These are phyloP conservation scores for Gossypium bickii DNA, from an alignment of 345 rosid genomes.

Conservation along the genomic window DNA sequence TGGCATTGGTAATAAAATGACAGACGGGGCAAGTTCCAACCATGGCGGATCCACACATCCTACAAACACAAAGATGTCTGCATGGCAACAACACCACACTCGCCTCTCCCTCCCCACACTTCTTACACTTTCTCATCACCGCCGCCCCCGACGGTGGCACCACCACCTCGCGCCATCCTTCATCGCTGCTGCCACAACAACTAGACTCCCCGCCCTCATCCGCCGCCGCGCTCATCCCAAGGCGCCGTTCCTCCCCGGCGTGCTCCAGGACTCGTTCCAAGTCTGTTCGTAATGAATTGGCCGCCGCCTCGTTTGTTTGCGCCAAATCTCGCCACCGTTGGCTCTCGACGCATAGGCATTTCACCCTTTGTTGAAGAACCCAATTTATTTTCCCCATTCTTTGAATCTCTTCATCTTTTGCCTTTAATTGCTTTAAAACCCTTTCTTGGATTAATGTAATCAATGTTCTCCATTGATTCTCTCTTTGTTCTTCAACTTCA, in stretches of 20 bases:
- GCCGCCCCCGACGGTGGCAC: conserved; percentile 1
- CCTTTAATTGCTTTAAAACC: conserved; percentile 37
- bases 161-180: background rate
- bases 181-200: conserved; percentile 59
- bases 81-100: conserved; percentile 77
- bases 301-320: conserved; percentile 60
- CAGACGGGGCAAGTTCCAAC: conserved; percentile 46
- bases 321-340: conserved; percentile 63
- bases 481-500: too few species aligned
- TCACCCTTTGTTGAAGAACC: conserved; percentile 57
- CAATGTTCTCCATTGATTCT: conserved; percentile 27
- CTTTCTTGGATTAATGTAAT: conserved; percentile 40
- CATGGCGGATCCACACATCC: conserved; percentile 53
- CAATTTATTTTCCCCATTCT: conserved; percentile 52
- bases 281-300: conserved; percentile 48
- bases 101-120: conserved; percentile 63
- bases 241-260: conserved; percentile 33
- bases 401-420: conserved; percentile 61
- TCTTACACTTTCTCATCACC: conserved; percentile 31
- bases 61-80: conserved; percentile 76
- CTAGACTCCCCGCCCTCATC: conserved; percentile 53
- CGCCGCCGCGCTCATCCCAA: conserved; percentile 1
- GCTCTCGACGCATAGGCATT: conserved; percentile 45
- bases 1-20: conserved; percentile 43
- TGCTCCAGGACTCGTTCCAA: conserved; percentile 61